These are phyloP conservation scores for Aspergillus jensenii DNA, from an alignment of 2,329 filamentous ascomycete species.

Conservation along the genomic window DNA sequence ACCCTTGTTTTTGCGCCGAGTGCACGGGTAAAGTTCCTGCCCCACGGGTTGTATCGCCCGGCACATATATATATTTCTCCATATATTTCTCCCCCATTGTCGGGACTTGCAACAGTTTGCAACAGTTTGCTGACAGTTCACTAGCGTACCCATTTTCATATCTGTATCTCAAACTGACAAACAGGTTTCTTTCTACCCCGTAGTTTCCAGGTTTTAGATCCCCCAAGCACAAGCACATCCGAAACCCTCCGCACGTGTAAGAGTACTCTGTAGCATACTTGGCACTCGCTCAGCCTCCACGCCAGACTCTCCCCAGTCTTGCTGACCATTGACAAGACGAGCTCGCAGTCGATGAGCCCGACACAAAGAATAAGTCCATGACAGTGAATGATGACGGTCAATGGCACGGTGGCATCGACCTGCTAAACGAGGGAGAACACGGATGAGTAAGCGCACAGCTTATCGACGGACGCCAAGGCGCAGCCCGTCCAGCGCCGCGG, in stretches of 20 bases:
- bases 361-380: not conserved
- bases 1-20: not conserved
- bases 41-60: not conserved
- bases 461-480: constrained; percentile 3
- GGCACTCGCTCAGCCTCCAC: not conserved
- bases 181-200: not conserved
- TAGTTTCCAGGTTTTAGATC: not conserved
- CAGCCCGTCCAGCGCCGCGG: constrained; percentile 4
- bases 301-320: not conserved
- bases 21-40: not conserved
- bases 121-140: too few species aligned
- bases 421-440: not conserved
- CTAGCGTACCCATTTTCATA: too few species aligned
- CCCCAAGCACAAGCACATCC: not conserved
- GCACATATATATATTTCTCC: not conserved
- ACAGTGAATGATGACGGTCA: too few species aligned
- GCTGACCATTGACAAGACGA: not conserved
- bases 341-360: not conserved
- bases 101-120: too few species aligned
- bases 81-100: too few species aligned
- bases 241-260: not conserved
- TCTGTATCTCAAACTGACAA: too few species aligned
- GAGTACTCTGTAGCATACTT: not conserved
- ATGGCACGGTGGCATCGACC: too few species aligned
- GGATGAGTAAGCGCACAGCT: constrained; percentile 12